Base-by-base conservation (phyloP, 164 flowering plant species). In the Stephania japonica region DNA sequence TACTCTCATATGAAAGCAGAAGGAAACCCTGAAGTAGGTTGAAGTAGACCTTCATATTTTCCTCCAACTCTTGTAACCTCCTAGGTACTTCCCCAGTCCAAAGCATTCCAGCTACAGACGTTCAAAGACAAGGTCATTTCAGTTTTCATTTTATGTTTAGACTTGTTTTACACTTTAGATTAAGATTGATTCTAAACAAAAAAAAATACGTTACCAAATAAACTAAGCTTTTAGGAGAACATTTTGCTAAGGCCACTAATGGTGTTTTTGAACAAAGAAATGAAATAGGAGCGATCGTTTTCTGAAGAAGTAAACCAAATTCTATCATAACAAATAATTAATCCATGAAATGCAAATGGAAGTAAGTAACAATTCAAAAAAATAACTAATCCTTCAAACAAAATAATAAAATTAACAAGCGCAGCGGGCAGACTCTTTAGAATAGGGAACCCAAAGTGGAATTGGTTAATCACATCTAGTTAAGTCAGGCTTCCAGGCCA, bases 21-120 rank as follows among this genome's bases (percentile, higher is more conserved):
- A 95, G 87, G 70, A 95, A 84, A 24, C 98, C 99, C 75, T 91
- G 95, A 43, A 95, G 86, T 71, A 76, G 64, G 78, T 92, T 92
- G 83, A 86, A 89, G 77, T 91, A 95, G 27, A 85, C 61, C 27
- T 69, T 80, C 96, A 92, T 92, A 81, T 84, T 90, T 74, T 91
- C 91, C 78, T 90, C 91, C 53, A 92, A 68, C 70, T 74, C 86
- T 80, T 72, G 83, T 53, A 78, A 84, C 65, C 81, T 80, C 65
- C 81, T 80, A 7, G 92, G 89, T 44, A 72, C 68, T 68, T 84
- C 89, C 78, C 87, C 97, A 69, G 81, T 84, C 86, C 91, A 92
- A 66, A 90, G 90, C 92, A 94, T 86, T 79, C 99, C 99, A 79
- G 80, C 99, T 92, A 83, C 81, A 42, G 59, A 71, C 72, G 43